These are phyloP conservation scores for Aspergillus quadricinctus DNA, from an alignment of 2,329 filamentous ascomycete genomes.

Conservation along the genomic window DNA sequence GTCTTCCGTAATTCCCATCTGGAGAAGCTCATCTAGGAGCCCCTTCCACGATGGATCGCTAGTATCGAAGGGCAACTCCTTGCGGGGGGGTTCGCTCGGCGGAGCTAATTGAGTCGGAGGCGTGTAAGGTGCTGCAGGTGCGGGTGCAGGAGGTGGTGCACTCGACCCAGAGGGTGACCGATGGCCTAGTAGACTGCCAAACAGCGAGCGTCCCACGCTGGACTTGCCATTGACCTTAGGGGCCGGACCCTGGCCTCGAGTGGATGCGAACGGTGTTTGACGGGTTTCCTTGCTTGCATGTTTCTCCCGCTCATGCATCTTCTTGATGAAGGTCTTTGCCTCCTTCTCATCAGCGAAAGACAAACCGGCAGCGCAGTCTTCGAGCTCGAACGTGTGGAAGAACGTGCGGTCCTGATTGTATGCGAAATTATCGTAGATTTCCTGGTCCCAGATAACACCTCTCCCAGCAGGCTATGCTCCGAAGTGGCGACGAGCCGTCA, in stretches of 20 bases:
- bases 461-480: constrained; percentile 61
- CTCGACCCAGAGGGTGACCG: constrained; percentile 43
- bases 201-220: constrained; percentile 49
- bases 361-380: constrained; percentile 82
- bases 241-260: constrained; percentile 45
- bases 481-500: constrained; percentile 4
- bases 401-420: constrained; percentile 98
- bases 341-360: constrained; percentile 98
- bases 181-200: constrained; percentile 49
- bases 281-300: constrained; percentile 85
- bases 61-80: constrained; percentile 52
- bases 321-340: constrained; percentile 94
- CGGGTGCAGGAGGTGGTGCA: constrained; percentile 21
- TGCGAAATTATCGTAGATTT: constrained; percentile 89
- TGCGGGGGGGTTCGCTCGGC: constrained; percentile 28
- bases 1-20: constrained; percentile 65
- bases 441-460: constrained; percentile 94
- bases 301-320: constrained; percentile 94
- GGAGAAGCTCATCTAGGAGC: constrained; percentile 56
- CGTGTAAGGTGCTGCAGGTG: constrained; percentile 19
- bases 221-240: constrained; percentile 41
- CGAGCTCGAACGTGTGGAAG: constrained; percentile 95
- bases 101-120: constrained; percentile 27
- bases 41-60: constrained; percentile 60
- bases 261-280: constrained; percentile 65